Evolutionary conservation across 352 stramenopile genomes (phyloP), one percentile per base, ranked within the genome.

Genomic region (Globisporangium cylindrosporum): DNA sequence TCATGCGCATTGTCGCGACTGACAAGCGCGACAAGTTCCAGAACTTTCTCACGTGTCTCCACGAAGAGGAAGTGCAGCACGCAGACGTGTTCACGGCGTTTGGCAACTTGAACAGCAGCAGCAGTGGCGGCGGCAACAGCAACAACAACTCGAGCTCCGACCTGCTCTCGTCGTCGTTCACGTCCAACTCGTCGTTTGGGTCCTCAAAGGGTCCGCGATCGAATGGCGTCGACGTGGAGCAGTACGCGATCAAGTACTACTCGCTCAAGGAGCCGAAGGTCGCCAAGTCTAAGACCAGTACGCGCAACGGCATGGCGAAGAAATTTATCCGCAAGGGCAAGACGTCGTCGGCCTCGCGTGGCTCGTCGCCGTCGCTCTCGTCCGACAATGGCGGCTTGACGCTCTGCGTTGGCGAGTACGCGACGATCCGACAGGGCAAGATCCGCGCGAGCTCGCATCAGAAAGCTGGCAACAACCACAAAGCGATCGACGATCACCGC

Each of bases 81-180:
- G 74, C 77, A 9, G 83, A 91, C 69, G 76, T 91, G 46, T 90
- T 91, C 62, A 78, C 83, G 24, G 76, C 76, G 24, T 91, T 89
- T 59, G 80, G 79, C 9, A 66, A 61, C 54, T 41, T 81, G 0
- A 59, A 59, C 0, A 65, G 41, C 9, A 46, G 41, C 18, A 46
- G 61, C 14, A 51, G 12, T 12, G 54, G 41, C 3, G 57, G 73
- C 20, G 27, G 41, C 59, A 55, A 48, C 59, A 64, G 48, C 55
- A 38, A 53, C 41, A 65, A 64, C 55, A 64, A 27, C 55, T 59
- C 64, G 43, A 59, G 58, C 24, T 34, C 46, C 5, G 49, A 59
- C 46, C 10, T 57, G 27, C 64, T 64, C 20, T 64, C 57, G 56
- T 66, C 59, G 29, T 66, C 59, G 56, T 64, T 57, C 43, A 65